Evolutionary conservation across 2,329 filamentous ascomycete species (phyloP).

Genomic region (Colletotrichum gigasporum): DNA sequence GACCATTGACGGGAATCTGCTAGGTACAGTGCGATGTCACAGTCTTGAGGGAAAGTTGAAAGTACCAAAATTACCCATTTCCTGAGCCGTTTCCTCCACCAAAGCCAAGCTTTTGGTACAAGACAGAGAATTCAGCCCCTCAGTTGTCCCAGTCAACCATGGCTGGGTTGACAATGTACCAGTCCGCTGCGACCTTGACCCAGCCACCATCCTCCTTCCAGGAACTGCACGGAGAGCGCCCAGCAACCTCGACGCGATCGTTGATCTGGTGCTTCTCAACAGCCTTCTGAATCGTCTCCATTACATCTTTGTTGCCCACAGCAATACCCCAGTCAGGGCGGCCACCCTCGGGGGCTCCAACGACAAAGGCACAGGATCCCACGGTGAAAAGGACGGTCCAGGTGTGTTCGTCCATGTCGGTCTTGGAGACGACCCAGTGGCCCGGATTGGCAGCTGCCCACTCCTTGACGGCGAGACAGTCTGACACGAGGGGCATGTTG

Average conservation of each 20-base stretch:
- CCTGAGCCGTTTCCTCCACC: too few relatives aligned
- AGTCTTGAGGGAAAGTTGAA: background rate
- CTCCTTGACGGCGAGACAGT: background rate
- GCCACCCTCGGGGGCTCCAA: background rate
- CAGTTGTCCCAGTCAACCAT: background rate
- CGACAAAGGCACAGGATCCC: background rate
- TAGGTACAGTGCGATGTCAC: background rate
- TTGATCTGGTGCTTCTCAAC: background rate
- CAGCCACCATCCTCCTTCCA: background rate
- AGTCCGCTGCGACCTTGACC: background rate
- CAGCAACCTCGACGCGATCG: background rate
- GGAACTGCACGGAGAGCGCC: background rate
- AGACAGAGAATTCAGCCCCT: background rate
- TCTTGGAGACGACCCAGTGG: slow-evolving; percentile 1
- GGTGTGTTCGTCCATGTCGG: background rate
- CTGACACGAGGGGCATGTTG: background rate
- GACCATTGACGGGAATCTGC: background rate
- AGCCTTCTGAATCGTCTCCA: background rate
- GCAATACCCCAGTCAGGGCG: background rate
- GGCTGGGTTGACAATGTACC: background rate
- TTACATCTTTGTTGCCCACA: background rate
- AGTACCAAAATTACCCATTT: background rate
- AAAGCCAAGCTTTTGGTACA: background rate
- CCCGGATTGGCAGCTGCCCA: slow-evolving; percentile 9
- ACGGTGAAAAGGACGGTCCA: background rate